These are phyloP conservation scores for Pyricularia pennisetigena DNA, from an alignment of 2,329 filamentous ascomycete species.

Conservation along the genomic window DNA sequence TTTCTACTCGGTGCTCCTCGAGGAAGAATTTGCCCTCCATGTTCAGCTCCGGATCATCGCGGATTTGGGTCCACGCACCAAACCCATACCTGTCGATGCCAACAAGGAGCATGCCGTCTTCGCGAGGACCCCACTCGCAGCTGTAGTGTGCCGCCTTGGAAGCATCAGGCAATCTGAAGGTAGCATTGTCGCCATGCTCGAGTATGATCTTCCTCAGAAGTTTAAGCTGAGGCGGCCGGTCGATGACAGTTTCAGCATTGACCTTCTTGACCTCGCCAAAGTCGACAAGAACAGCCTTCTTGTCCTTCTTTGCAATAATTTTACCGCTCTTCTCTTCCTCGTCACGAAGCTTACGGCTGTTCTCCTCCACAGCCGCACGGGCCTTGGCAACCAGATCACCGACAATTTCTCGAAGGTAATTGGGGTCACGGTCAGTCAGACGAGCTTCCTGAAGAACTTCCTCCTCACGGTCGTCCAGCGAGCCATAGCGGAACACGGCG, in stretches of 20 bases:
- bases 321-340: slow-evolving; percentile 79
- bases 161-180: slow-evolving; percentile 82
- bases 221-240: slow-evolving; percentile 80
- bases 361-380: slow-evolving; percentile 50
- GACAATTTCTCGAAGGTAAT: slow-evolving; percentile 68
- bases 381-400: slow-evolving; percentile 58
- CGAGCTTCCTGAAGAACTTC: slow-evolving; percentile 85
- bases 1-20: slow-evolving; percentile 95
- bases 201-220: slow-evolving; percentile 67
- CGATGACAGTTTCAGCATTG: slow-evolving; percentile 90
- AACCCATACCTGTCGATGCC: slow-evolving; percentile 92
- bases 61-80: slow-evolving; percentile 89
- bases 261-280: slow-evolving; percentile 88
- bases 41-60: slow-evolving; percentile 79
- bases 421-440: slow-evolving; percentile 69
- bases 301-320: slow-evolving; percentile 87
- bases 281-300: slow-evolving; percentile 93
- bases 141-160: slow-evolving; percentile 88
- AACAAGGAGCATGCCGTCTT: slow-evolving; percentile 94
- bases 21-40: slow-evolving; percentile 89
- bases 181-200: slow-evolving; percentile 59
- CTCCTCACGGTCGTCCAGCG: slow-evolving; percentile 76
- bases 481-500: slow-evolving; percentile 84
- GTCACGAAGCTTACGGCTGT: slow-evolving; percentile 63
- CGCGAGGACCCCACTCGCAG: slow-evolving; percentile 82